These are phyloP conservation scores for Eucalyptus tenuipes DNA, from an alignment of 345 rosid genomes.

Conservation along the genomic window DNA sequence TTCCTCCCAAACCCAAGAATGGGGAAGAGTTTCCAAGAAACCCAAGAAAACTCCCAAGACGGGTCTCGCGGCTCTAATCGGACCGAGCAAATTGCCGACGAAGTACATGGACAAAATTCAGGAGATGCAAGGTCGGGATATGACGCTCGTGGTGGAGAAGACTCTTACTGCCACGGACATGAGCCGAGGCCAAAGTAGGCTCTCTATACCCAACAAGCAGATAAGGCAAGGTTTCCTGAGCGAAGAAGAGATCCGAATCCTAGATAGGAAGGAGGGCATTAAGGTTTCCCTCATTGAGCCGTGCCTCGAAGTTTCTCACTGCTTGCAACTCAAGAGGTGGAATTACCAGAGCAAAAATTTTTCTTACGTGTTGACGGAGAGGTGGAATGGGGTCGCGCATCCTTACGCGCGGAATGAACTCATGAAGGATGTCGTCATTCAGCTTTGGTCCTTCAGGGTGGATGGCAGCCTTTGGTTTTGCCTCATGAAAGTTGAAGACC, in stretches of 20 bases:
- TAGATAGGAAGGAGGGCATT: not conserved
- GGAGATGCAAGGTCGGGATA: not conserved
- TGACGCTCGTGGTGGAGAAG: not conserved
- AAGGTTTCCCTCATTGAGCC: not conserved
- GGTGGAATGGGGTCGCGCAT: not conserved
- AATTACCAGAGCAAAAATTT: not conserved
- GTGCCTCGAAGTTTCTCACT: not conserved
- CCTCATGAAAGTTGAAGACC: not conserved
- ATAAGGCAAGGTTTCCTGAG: not conserved
- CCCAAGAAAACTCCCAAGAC: no score
- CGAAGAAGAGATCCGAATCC: not conserved
- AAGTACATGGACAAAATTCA: not conserved
- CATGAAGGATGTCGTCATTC: not conserved
- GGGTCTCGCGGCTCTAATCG: no score
- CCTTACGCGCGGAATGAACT: not conserved
- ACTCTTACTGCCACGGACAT: not conserved
- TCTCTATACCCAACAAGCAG: not conserved
- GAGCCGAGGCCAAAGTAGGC: not conserved
- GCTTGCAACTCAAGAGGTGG: not conserved
- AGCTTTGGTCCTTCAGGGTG: not conserved
- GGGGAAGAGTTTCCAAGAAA: no score
- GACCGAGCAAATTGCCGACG: no score
- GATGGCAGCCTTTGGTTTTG: not conserved
- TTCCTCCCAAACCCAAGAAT: no score
- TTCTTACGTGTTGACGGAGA: not conserved